A percentile compares a stretch with the other conserved stretches of the same genome.
Conservation (phyloP, 1,284 basidiomycete species). For the Somion occarium region DNA sequence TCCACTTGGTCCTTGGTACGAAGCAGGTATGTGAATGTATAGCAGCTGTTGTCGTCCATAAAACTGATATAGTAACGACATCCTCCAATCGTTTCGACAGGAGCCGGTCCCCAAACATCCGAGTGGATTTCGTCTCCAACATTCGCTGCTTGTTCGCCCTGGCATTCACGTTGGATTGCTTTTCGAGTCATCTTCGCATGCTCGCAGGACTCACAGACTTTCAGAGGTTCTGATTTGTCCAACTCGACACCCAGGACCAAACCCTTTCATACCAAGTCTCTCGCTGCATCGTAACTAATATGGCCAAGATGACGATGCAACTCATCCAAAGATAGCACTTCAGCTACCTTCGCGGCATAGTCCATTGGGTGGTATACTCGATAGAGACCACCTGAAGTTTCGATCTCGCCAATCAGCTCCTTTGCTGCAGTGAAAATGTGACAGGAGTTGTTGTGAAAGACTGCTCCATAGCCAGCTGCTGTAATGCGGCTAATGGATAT, state of each 20-base stretch:
- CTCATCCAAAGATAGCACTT: constrained; percentile 19
- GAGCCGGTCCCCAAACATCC: constrained; percentile 34
- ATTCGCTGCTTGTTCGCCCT: constrained; percentile 22
- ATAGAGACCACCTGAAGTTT: constrained; percentile 22
- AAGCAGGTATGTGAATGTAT: constrained; percentile 22
- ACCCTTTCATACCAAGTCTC: constrained; percentile 25
- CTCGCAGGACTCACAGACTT: constrained; percentile 28
- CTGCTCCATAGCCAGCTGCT: constrained; percentile 18
- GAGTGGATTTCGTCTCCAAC: constrained; percentile 32
- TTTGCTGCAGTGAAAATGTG: constrained; percentile 13
- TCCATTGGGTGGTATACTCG: constrained; percentile 11
- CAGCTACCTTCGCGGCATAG: constrained; percentile 5
- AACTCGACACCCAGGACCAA: neutral
- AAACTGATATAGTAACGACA: constrained; percentile 18
- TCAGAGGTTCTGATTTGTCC: constrained; percentile 10
- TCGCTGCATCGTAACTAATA: constrained; percentile 24
- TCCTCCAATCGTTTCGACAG: constrained; percentile 19
- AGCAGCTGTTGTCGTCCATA: constrained; percentile 20
- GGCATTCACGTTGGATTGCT: constrained; percentile 26
- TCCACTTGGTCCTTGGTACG: constrained; percentile 15
- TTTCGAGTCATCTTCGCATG: constrained; percentile 28
- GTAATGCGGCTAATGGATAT: constrained; percentile 27
- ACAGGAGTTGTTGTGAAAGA: constrained; percentile 19
- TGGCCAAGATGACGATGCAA: constrained; percentile 32
- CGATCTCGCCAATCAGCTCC: neutral